Percentiles rank a stretch among this genome's conserved stretches.
Evolutionary conservation across 2,329 filamentous ascomycete genomes (phyloP).

Genomic region (Rugonectria rugulosa): DNA sequence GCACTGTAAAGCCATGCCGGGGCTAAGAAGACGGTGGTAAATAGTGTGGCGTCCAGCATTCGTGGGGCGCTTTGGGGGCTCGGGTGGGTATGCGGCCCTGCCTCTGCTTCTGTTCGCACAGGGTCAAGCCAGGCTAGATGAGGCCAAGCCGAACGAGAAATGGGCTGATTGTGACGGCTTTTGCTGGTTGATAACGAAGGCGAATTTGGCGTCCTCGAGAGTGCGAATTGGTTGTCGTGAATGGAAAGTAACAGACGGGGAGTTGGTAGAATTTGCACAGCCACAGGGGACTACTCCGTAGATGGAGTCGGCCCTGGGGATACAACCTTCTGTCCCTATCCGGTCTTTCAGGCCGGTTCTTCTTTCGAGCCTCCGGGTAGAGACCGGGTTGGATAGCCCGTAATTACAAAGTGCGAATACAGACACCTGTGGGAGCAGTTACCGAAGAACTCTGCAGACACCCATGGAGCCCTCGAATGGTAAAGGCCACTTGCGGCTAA

Average conservation of each 20-base stretch:
- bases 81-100: conserved; percentile 6
- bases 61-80: conserved; percentile 25
- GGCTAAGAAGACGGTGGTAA: conserved; percentile 16
- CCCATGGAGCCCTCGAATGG: background rate
- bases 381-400: background rate
- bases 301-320: background rate
- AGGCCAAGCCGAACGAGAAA: conserved; percentile 29
- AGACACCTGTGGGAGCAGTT: conserved; percentile 11
- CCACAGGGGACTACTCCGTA: too few species aligned
- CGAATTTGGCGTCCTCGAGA: conserved; percentile 12
- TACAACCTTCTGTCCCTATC: background rate
- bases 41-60: conserved; percentile 32
- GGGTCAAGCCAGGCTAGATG: conserved; percentile 27
- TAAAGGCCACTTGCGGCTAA: conserved; percentile 14
- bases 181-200: conserved; percentile 16
- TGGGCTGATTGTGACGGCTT: conserved; percentile 38
- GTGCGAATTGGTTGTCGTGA: background rate
- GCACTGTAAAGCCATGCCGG: conserved; percentile 18
- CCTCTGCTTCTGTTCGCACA: conserved; percentile 6
- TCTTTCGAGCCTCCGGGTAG: background rate
- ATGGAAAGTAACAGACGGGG: background rate
- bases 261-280: conserved; percentile 8
- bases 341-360: background rate
- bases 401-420: too few species aligned
- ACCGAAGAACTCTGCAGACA: background rate